A percentile compares a stretch with the other conserved stretches of the same genome.
These are phyloP conservation scores for Aspergillus wentii DNA, from an alignment of 495 filamentous ascomycete genomes.

Conservation along the genomic window DNA sequence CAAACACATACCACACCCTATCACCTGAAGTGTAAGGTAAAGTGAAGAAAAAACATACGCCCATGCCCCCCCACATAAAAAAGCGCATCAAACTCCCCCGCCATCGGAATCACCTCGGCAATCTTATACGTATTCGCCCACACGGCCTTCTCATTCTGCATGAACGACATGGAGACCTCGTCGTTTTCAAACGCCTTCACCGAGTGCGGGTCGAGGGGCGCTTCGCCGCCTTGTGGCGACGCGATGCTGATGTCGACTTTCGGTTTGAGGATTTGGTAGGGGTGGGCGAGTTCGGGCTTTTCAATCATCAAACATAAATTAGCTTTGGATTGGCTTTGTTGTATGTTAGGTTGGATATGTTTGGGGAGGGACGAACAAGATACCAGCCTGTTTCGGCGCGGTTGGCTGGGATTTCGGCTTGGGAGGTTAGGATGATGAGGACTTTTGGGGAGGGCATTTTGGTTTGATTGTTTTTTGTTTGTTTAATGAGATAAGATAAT, in stretches of 20 bases:
- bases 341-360: too few relatives aligned
- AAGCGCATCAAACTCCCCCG: slow-evolving; percentile 52
- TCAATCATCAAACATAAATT: background rate
- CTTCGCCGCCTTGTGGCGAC: slow-evolving; percentile 54
- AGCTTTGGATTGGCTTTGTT: too few relatives aligned
- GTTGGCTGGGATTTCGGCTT: slow-evolving; percentile 46
- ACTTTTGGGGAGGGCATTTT: slow-evolving; percentile 43
- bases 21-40: background rate
- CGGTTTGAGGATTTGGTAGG: slow-evolving; percentile 47
- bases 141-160: background rate
- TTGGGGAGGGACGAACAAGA: slow-evolving; percentile 39
- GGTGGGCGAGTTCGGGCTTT: slow-evolving; percentile 61
- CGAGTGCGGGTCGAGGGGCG: slow-evolving; percentile 56
- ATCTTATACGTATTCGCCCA: background rate
- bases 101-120: slow-evolving; percentile 8
- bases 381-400: slow-evolving; percentile 62
- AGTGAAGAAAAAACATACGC: slow-evolving; percentile 28
- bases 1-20: background rate
- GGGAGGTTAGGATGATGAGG: slow-evolving; percentile 65
- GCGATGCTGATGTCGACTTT: slow-evolving; percentile 46
- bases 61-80: slow-evolving; percentile 68
- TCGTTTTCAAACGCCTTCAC: background rate
- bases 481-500: too few relatives aligned
- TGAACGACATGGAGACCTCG: background rate
- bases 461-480: background rate